Conservation (phyloP, 1,284 basidiomycete genomes). For the Cryptococcus sp. region DNA sequence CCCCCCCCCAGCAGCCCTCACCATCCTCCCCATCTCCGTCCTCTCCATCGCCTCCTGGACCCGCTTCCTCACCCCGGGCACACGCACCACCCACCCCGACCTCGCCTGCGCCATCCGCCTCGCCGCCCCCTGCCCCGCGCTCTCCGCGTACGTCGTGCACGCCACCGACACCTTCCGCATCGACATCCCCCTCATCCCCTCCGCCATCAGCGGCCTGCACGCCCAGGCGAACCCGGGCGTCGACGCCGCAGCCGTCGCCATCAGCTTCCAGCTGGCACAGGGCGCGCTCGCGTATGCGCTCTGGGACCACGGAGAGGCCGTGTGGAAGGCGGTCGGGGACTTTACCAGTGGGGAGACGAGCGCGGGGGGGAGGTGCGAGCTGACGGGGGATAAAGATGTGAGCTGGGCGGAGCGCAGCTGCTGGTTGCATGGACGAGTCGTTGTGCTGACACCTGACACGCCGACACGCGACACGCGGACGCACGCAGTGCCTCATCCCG, state of each 20-base stretch:
- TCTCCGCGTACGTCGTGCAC: conserved; percentile 20
- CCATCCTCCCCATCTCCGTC: conserved; percentile 26
- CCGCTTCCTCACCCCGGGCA: conserved; percentile 31
- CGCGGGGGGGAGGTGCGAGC: conserved; percentile 26
- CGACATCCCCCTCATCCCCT: conserved; percentile 12
- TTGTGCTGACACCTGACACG: background rate
- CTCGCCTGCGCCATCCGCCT: conserved; percentile 21
- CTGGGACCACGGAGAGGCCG: background rate
- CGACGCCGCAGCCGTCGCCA: conserved; percentile 21
- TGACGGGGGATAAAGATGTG: conserved; percentile 30
- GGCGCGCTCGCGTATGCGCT: conserved; percentile 3
- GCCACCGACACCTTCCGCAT: conserved; percentile 12
- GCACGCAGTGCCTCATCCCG: conserved; percentile 6
- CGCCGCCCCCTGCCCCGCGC: background rate
- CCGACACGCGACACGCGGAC: background rate
- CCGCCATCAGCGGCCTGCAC: conserved; percentile 7
- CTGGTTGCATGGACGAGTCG: too few species aligned
- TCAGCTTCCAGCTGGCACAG: conserved; percentile 12
- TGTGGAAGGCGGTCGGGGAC: conserved; percentile 25
- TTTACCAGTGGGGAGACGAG: conserved; percentile 30
- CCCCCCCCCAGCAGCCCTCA: conserved; percentile 17
- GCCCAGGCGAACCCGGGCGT: conserved; percentile 13
- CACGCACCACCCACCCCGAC: conserved; percentile 20
- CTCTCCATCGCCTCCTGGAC: conserved; percentile 33
- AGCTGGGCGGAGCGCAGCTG: background rate